A percentile compares a stretch with the other conserved stretches of the same genome.
These are phyloP conservation scores for Cladophialophora chaetospira DNA, from an alignment of 2,329 filamentous ascomycete species.

Conservation along the genomic window DNA sequence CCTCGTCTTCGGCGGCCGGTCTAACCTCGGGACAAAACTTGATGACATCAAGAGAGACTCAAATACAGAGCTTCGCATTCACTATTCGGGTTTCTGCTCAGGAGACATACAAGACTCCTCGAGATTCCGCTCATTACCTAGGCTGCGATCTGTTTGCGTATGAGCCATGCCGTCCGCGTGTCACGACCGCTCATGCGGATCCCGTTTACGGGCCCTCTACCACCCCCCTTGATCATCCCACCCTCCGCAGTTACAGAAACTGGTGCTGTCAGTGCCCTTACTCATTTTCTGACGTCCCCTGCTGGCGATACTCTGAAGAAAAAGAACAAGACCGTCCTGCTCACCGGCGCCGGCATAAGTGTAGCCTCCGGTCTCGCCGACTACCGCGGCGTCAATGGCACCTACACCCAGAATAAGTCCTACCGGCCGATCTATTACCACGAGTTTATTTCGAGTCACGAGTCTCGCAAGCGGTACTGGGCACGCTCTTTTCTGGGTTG, in stretches of 20 bases:
- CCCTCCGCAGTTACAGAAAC: constrained; percentile 66
- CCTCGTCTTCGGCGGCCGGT: no score
- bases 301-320: constrained; percentile 53
- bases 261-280: constrained; percentile 76
- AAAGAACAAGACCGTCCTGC: constrained; percentile 55
- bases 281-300: constrained; percentile 67
- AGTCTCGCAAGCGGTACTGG: constrained; percentile 91
- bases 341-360: constrained; percentile 87
- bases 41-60: no score
- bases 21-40: no score
- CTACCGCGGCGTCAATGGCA: constrained; percentile 86
- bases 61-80: no score
- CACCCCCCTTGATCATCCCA: constrained; percentile 74
- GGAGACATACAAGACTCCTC: no score
- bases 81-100: no score
- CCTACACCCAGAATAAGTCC: constrained; percentile 86
- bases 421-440: constrained; percentile 92
- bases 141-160: constrained; percentile 2
- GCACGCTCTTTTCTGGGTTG: constrained; percentile 91
- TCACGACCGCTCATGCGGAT: constrained; percentile 78
- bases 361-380: constrained; percentile 91
- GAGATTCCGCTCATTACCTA: no score
- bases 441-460: constrained; percentile 81
- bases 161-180: constrained; percentile 52
- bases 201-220: constrained; percentile 82